Conservation (phyloP, 2,329 filamentous ascomycete genomes). For the Magnaporthales sp. region DNA sequence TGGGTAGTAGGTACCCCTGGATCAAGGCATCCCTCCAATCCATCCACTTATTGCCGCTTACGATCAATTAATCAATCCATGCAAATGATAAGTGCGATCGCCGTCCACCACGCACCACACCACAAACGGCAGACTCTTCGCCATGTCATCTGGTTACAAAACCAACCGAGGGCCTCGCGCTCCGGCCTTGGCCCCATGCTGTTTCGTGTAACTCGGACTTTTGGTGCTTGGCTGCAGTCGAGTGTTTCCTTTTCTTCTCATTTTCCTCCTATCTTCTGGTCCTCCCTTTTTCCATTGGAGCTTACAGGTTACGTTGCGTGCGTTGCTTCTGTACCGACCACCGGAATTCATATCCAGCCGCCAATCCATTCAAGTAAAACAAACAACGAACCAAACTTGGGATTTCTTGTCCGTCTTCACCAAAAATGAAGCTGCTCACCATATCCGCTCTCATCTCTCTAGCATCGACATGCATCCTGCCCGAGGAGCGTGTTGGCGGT, state of each 20-base stretch:
- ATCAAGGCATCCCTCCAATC: not conserved
- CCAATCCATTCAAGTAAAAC: not conserved
- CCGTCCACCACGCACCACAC: not conserved
- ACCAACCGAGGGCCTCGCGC: not conserved
- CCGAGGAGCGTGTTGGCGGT: conserved; percentile 20
- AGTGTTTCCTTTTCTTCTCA: not conserved
- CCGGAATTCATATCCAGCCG: not conserved
- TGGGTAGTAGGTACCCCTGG: not conserved
- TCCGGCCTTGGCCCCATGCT: not conserved
- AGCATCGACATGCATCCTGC: conserved; percentile 25
- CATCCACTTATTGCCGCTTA: not conserved
- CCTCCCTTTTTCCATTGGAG: not conserved
- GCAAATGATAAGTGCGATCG: not conserved
- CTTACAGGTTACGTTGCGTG: not conserved
- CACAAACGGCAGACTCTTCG: not conserved
- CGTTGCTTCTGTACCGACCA: not conserved
- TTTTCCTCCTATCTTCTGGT: not conserved
- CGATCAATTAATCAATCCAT: not conserved
- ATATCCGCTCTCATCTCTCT: not conserved
- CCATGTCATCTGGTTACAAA: not conserved
- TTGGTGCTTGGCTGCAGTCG: not conserved
- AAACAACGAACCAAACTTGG: not conserved
- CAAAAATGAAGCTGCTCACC: not conserved
- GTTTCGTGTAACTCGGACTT: not conserved
- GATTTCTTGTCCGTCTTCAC: not conserved